Base-by-base conservation (phyloP, 2,329 filamentous ascomycete species). In the Fusarium luffae region DNA sequence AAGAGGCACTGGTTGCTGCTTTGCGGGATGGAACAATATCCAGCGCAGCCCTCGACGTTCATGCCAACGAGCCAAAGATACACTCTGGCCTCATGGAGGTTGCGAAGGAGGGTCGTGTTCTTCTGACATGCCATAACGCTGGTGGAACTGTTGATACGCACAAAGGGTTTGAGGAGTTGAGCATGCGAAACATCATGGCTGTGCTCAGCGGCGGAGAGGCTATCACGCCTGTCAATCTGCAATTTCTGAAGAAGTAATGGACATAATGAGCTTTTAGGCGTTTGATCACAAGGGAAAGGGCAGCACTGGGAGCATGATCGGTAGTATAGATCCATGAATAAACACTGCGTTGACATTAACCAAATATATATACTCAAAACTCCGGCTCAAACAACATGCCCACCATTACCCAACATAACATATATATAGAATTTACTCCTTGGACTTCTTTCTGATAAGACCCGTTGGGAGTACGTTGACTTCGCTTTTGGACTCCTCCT, bases 51-150 rank as follows among this genome's bases (percentile, higher is more conserved):
- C 78, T 92, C 42, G 90, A 92, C 72, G 90, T 92, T 16, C 87
- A 91, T 74, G 84, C 84, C 10, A 72, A 84, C 67, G 90, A 92
- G 76, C 89, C 90, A 6, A 62, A 77, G 41, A 82, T 90, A 3
- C 82, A 86, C 72, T 75, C 80, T 30, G 78, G 82, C 25, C 75
- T 91, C 60, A 43, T 78, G 65, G 76, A 74, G 32, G 71, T 86
- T 42, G 81, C 81, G 0, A 73, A 75, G 9, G 59, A 74, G 47
- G 79, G 81, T 1, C 84, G 83, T 65, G 86, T 87, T 0, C 84
- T 89, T 79, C 75, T 92, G 57, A 88, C 90, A n/a, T 87, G 88
- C 54, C 90, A 92, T 75, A 90, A 90, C 69, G 90, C 89, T 2
- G 89, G 89, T 0, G 88, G 89, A 5, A 90, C 89, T 37, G 82